Base-by-base conservation (phyloP, 768 basidiomycete genomes). In the Tubosaeta brunneosetosa region DNA sequence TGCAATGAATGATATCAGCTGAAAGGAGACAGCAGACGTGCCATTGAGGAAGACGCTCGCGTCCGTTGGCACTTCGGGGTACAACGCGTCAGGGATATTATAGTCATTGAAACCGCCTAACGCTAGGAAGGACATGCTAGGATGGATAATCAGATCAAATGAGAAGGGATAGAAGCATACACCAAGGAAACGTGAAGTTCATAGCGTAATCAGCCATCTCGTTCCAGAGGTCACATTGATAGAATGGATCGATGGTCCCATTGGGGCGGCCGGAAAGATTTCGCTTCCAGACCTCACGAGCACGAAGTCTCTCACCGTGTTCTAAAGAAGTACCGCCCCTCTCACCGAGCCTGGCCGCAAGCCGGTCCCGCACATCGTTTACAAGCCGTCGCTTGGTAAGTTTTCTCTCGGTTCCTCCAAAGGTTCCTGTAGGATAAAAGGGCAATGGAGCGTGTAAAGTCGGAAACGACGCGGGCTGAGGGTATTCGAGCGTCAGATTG, bases 181-280 rank as follows among this genome's bases (percentile, higher is more conserved):
- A 62, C 78, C 78, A 79, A 1, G 86, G 87, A 62, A 75, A 81
- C 0, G 85, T 85, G 63, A 77, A 87, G 61, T 88, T 88, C 53
- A 81, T 44, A 7, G 85, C 83, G 61, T 88, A 88, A 61, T 88
- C 85, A 29, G 85, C 58, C 67, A 83, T 77, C 69, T 83, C 81
- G 44, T 77, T 74, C 49, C 80, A 75, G 6, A 87, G 60, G 49
- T 80, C 72, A 62, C 87, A 88, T 4, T 77, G 76, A 54, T 84
- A 84, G 77, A 74, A 79, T 17, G 81, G 73, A 64, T 84, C 77
- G 48, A 84, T 77, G 2, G 79, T 80, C 10, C 77, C 83, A 55
- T 82, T 83, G 3, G 78, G 64, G 33, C 81, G 72, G 10, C 73
- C 71, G 19, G 69, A 66, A 22, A 84, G 66, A 63, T 79, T 76